Evolutionary conservation across 139 green algal genomes (phyloP).

Genomic region (Chlamydomonas urium): DNA sequence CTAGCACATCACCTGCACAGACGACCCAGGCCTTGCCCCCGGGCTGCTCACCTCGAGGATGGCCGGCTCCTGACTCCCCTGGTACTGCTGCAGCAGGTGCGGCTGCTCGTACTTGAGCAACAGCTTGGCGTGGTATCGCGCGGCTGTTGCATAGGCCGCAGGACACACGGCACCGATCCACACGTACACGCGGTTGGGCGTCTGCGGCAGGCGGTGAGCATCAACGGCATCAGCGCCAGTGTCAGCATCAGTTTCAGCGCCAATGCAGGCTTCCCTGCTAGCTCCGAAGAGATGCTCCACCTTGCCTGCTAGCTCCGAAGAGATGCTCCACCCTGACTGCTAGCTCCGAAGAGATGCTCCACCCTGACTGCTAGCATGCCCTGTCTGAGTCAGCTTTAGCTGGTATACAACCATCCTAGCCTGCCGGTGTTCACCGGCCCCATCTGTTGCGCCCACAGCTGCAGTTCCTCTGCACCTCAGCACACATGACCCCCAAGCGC

Average conservation of each 20-base stretch:
- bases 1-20: no score
- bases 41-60: neutral
- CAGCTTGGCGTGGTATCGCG: neutral
- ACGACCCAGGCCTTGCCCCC: no score
- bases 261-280: no score
- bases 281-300: neutral
- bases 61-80: neutral
- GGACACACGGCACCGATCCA: constrained; percentile 18
- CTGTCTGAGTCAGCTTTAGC: no score
- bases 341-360: neutral
- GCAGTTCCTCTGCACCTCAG: no score
- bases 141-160: neutral
- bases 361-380: neutral
- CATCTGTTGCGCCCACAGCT: no score
- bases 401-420: no score
- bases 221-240: no score
- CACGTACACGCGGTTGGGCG: constrained; percentile 15
- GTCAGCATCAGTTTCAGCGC: no score
- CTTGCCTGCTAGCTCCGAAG: neutral
- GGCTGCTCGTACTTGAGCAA: constrained; percentile 22
- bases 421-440: no score
- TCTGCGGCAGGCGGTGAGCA: constrained; percentile 2
- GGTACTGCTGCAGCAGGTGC: neutral
- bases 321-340: neutral
- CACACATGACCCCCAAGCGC: no score